Conservation (phyloP, 2,329 filamentous ascomycete species). For the Fusarium chlamydosporum region DNA sequence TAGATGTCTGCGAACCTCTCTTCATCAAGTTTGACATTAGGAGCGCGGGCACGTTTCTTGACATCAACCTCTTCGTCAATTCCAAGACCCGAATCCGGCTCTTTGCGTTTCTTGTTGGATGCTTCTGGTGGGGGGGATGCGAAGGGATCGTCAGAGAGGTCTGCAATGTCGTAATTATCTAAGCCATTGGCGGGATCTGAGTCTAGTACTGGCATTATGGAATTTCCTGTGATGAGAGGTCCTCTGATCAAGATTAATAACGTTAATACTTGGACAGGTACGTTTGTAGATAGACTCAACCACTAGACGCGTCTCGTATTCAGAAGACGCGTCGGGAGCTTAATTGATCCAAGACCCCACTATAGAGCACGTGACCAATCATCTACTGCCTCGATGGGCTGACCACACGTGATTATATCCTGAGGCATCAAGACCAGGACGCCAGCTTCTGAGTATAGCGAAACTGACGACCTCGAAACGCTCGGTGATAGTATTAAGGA, state of each 20-base stretch:
- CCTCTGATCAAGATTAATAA: neutral
- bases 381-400: conserved; percentile 28
- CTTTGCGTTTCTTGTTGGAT: conserved; percentile 64
- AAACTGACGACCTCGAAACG: conserved; percentile 47
- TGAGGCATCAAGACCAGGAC: conserved; percentile 51
- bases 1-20: conserved; percentile 65
- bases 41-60: conserved; percentile 77
- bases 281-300: neutral
- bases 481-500: conserved; percentile 49
- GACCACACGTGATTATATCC: conserved; percentile 53
- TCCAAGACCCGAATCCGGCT: conserved; percentile 71
- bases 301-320: conserved; percentile 33
- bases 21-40: conserved; percentile 90
- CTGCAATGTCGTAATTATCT: conserved; percentile 80
- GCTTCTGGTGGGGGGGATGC: conserved; percentile 61
- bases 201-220: conserved; percentile 43
- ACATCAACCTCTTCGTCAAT: conserved; percentile 90
- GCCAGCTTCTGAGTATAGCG: conserved; percentile 47
- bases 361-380: conserved; percentile 35
- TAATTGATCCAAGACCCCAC: conserved; percentile 43
- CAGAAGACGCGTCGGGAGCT: conserved; percentile 47
- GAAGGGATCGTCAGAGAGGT: conserved; percentile 64
- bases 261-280: neutral
- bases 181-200: conserved; percentile 63
- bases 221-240: neutral